phyloP scores from a whole-genome alignment of 495 filamentous ascomycete species.

The Aspergillus olivimuriae region DNA sequence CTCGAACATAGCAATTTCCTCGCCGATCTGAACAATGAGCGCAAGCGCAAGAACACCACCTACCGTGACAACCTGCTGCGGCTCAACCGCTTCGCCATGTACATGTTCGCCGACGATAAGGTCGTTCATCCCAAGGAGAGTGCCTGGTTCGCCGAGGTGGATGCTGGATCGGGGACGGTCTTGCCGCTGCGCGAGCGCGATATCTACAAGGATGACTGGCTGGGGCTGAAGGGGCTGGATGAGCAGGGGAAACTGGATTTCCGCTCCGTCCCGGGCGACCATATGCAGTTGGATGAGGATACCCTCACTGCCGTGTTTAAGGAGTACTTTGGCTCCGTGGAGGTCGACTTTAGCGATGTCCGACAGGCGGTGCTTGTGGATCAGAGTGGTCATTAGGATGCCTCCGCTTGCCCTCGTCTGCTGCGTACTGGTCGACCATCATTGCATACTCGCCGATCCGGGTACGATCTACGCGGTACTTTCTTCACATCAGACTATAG shows the following conservation, averaged over 20 bases:
- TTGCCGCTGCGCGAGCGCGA: slow-evolving; percentile 62
- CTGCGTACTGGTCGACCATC: no score
- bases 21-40: slow-evolving; percentile 98
- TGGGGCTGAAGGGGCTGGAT: slow-evolving; percentile 79
- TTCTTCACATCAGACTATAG: no score
- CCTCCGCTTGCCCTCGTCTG: neutral
- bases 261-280: slow-evolving; percentile 57
- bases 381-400: slow-evolving; percentile 12
- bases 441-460: no score
- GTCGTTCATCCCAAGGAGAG: slow-evolving; percentile 89
- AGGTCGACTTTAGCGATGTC: slow-evolving; percentile 12
- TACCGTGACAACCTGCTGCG: slow-evolving; percentile 66
- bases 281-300: slow-evolving; percentile 76
- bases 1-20: slow-evolving; percentile 83
- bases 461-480: no score
- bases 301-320: slow-evolving; percentile 59
- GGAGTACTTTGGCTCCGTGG: slow-evolving; percentile 55
- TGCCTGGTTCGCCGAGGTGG: slow-evolving; percentile 84
- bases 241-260: slow-evolving; percentile 74
- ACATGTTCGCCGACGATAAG: slow-evolving; percentile 79
- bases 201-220: slow-evolving; percentile 89
- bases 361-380: slow-evolving; percentile 13
- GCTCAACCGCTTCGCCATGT: slow-evolving; percentile 80
- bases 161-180: slow-evolving; percentile 55
- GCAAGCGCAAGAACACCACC: slow-evolving; percentile 59